phyloP scores from a whole-genome alignment of 495 filamentous ascomycete genomes.

The Aspergillus coremiiformis region DNA sequence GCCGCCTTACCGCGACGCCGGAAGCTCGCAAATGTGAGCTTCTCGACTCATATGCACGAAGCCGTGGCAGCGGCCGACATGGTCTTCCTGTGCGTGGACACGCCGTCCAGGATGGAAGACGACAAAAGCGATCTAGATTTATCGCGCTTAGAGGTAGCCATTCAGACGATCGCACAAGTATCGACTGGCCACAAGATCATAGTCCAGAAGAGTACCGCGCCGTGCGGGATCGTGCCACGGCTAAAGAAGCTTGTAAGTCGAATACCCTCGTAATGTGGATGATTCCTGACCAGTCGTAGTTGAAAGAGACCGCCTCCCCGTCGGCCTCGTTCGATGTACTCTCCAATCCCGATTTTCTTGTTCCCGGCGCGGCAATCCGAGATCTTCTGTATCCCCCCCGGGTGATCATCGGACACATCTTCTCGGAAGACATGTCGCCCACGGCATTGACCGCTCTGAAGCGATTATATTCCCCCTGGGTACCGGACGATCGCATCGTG shows the following conservation, averaged over 20 bases:
- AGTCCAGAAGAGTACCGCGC: slow-evolving; percentile 73
- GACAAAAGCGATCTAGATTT: slow-evolving; percentile 46
- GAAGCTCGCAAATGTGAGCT: slow-evolving; percentile 54
- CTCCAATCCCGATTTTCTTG: slow-evolving; percentile 72
- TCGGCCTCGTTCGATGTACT: slow-evolving; percentile 61
- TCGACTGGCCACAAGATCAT: slow-evolving; percentile 59
- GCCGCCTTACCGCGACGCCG: slow-evolving; percentile 35
- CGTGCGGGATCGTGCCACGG: slow-evolving; percentile 60
- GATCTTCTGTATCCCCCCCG: slow-evolving; percentile 63
- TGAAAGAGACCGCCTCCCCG: slow-evolving; percentile 21
- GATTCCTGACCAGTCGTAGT: not conserved
- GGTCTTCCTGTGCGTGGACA: slow-evolving; percentile 68
- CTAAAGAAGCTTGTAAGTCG: slow-evolving; percentile 52
- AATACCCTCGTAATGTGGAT: slow-evolving; percentile 15
- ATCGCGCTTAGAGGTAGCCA: slow-evolving; percentile 55
- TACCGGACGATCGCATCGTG: slow-evolving; percentile 54
- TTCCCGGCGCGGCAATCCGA: slow-evolving; percentile 64
- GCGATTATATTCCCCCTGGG: slow-evolving; percentile 60
- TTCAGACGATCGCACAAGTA: slow-evolving; percentile 54
- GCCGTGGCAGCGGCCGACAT: slow-evolving; percentile 59
- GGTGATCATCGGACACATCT: slow-evolving; percentile 61
- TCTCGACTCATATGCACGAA: slow-evolving; percentile 55
- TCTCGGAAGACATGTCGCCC: slow-evolving; percentile 9
- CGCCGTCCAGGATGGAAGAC: slow-evolving; percentile 32
- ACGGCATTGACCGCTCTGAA: slow-evolving; percentile 53